A percentile compares a stretch with the other conserved stretches of the same genome.
phyloP scores from a whole-genome alignment of 1,284 basidiomycete genomes.

The Melanopsichium pennsylvanicum region DNA sequence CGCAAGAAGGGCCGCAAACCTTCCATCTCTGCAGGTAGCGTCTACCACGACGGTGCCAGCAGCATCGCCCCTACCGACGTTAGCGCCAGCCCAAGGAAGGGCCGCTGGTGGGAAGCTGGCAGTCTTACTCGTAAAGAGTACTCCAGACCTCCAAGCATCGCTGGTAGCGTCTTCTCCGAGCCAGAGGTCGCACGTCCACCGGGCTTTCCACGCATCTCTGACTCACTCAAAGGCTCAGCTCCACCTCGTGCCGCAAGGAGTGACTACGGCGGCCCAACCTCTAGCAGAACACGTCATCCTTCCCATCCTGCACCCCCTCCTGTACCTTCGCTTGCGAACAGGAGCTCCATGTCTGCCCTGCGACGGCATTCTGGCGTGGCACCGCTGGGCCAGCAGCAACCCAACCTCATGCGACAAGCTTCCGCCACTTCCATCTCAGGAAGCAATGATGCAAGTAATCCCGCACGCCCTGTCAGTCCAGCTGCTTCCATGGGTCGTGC shows the following conservation, averaged over 20 bases:
- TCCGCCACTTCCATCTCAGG: slow-evolving; percentile 15
- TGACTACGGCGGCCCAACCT: slow-evolving; percentile 40
- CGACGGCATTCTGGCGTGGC: slow-evolving; percentile 33
- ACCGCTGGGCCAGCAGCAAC: slow-evolving; percentile 47
- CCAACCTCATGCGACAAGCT: slow-evolving; percentile 34
- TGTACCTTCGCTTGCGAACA: slow-evolving; percentile 28
- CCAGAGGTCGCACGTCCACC: slow-evolving; percentile 25
- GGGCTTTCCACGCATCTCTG: slow-evolving; percentile 22
- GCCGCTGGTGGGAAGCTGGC: slow-evolving; percentile 55
- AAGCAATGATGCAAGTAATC: slow-evolving; percentile 5
- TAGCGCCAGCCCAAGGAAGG: slow-evolving; percentile 18
- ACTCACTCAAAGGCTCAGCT: slow-evolving; percentile 3
- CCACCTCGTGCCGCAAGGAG: slow-evolving; percentile 37
- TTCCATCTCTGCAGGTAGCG: slow-evolving; percentile 38
- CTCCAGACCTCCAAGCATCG: slow-evolving; percentile 46
- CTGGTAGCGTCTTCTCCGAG: slow-evolving; percentile 58
- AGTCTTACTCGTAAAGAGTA: slow-evolving; percentile 34
- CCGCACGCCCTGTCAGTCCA: slow-evolving; percentile 36
- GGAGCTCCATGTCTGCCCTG: slow-evolving; percentile 25
- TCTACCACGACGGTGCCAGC: slow-evolving; percentile 44
- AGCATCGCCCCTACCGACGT: slow-evolving; percentile 41
- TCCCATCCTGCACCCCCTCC: slow-evolving; percentile 27
- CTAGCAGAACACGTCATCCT: slow-evolving; percentile 21
- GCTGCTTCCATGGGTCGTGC: slow-evolving; percentile 31
- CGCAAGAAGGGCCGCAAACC: slow-evolving; percentile 29